These are phyloP conservation scores for Nicotiana rustica DNA, from an alignment of 305 asterid species.

Conservation along the genomic window DNA sequence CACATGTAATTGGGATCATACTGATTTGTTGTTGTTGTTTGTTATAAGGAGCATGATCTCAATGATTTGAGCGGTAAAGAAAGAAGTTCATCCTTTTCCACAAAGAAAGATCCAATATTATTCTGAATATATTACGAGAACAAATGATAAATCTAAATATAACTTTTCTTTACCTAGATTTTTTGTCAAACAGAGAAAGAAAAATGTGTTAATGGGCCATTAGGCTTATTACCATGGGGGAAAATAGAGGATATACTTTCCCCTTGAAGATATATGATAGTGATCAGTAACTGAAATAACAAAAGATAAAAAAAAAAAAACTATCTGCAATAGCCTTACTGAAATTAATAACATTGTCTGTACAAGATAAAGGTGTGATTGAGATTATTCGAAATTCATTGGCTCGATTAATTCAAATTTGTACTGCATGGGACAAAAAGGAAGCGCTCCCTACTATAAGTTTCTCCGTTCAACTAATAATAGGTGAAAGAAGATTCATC, in stretches of 20 bases:
- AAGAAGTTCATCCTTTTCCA: too few species aligned
- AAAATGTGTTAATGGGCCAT: neutral
- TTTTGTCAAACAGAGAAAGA: neutral
- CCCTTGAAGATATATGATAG: neutral
- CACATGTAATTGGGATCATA: too few species aligned
- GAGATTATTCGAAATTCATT: neutral
- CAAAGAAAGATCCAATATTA: too few species aligned
- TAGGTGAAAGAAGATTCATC: slow-evolving; percentile 45
- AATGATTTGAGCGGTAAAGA: neutral
- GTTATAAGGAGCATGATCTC: too few species aligned
- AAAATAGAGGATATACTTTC: neutral
- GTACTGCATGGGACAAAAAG: too few species aligned
- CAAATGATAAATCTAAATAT: too few species aligned
- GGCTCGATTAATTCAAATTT: neutral
- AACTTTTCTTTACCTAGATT: neutral
- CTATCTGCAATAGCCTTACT: neutral
- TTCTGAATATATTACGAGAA: too few species aligned
- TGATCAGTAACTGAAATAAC: too few species aligned
- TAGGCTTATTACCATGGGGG: neutral
- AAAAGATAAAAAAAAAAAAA: slow-evolving; percentile 11
- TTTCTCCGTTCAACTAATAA: slow-evolving; percentile 29
- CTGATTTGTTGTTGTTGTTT: too few species aligned
- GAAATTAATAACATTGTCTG: slow-evolving; percentile 25
- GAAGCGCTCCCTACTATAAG: too few species aligned
- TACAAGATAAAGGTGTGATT: slow-evolving; percentile 31